Percentiles rank a stretch among this genome's conserved stretches.
Evolutionary conservation across 2,329 filamentous ascomycete genomes (phyloP).

Genomic region (Cordyceps militaris): DNA sequence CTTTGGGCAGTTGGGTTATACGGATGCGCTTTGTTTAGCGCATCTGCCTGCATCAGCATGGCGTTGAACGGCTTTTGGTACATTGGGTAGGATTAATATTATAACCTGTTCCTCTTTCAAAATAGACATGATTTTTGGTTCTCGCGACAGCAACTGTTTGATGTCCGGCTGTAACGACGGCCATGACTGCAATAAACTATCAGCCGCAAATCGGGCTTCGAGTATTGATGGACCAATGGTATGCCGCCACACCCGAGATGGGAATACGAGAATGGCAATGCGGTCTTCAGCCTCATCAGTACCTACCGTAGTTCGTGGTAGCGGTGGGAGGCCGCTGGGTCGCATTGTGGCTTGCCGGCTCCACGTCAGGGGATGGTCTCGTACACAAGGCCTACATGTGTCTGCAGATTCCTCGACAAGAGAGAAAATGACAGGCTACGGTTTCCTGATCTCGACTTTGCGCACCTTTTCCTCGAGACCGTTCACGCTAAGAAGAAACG

Average conservation of each 20-base stretch:
- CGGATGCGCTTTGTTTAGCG: not conserved
- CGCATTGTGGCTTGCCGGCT: not conserved
- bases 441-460: not conserved
- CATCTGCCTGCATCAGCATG: slow-evolving; percentile 6
- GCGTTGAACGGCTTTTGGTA: not conserved
- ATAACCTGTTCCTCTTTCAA: not conserved
- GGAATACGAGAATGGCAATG: slow-evolving; percentile 2
- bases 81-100: not conserved
- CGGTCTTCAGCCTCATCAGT: not conserved
- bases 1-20: not conserved
- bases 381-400: not conserved
- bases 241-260: not conserved
- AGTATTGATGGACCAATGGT: too few species aligned
- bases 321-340: not conserved
- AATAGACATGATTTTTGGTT: not conserved
- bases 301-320: too few species aligned
- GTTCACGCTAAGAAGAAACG: not conserved
- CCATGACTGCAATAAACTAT: not conserved
- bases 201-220: not conserved
- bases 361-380: not conserved
- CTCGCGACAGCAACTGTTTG: not conserved
- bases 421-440: not conserved
- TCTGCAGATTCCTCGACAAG: not conserved
- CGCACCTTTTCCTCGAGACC: not conserved
- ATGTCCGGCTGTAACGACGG: not conserved